Evolutionary conservation across 2,329 filamentous ascomycete genomes (phyloP).

Genomic region (Diaporthe amygdali): DNA sequence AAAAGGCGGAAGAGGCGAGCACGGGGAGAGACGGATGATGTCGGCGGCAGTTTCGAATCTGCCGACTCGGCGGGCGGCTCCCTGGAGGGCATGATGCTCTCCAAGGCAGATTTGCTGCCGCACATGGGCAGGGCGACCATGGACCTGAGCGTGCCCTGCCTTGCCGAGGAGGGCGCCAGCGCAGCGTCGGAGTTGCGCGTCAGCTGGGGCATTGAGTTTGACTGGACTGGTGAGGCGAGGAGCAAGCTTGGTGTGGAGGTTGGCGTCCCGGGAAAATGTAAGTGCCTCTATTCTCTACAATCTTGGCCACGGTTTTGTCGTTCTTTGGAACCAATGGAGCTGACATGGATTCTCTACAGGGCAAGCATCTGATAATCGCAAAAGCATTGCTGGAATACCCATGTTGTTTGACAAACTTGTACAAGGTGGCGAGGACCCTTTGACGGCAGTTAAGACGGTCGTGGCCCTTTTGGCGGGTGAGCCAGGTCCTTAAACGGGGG

Average conservation of each 20-base stretch:
- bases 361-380: conserved; percentile 62
- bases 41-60: conserved; percentile 19
- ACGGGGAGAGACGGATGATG: conserved; percentile 26
- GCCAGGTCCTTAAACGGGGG: neutral
- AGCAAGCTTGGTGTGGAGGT: conserved; percentile 61
- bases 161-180: conserved; percentile 37
- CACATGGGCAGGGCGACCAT: conserved; percentile 59
- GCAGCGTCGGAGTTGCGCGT: conserved; percentile 54
- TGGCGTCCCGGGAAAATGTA: conserved; percentile 67
- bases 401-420: conserved; percentile 66
- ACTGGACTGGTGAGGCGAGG: conserved; percentile 75
- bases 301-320: conserved; percentile 10
- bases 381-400: conserved; percentile 62
- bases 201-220: conserved; percentile 69
- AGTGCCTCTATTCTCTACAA: conserved; percentile 40
- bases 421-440: conserved; percentile 57
- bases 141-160: conserved; percentile 53
- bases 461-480: conserved; percentile 64
- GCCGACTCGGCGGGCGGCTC: conserved; percentile 15
- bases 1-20: conserved; percentile 29
- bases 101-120: conserved; percentile 53
- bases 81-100: conserved; percentile 23
- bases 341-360: conserved; percentile 45
- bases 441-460: conserved; percentile 62
- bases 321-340: neutral